Base-by-base conservation (phyloP, 2,329 filamentous ascomycete species). In the Curvularia hawaiiensis region DNA sequence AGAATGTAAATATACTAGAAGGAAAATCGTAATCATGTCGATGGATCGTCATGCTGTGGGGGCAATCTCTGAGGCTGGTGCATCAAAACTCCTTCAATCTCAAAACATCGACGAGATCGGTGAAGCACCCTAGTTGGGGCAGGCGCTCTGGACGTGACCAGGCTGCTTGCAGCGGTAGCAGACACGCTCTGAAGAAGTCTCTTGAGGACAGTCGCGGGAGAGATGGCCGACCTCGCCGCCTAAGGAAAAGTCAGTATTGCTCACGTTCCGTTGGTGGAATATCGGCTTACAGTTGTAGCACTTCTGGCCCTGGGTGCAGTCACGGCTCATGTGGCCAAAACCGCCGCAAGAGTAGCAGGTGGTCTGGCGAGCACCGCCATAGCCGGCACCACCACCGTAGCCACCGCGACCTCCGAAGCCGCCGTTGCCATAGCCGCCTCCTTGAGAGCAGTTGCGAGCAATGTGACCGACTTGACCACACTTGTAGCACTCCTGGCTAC, bases 341-440 rank as follows among this genome's bases (percentile, higher is more conserved):
- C 95, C 95, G 71, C 95, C 95, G 82, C 95, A 98, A 44, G 92
- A 96, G 85, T 97, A 99, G 89, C 95, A 98, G 70, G 92, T 97
- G 54, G 74, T 75, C 67, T 75, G 72, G 56, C 76, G 74, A 41
- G 71, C 69, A 62, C 83, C 78, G 52, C 75, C 73, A 60, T 70
- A 76, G 53, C 74, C 81, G 66, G 80, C 79, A 47, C 46, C 56
- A 9, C 51, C 75, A 47, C 74, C 71, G 44, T 67, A 66, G 48
- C 65, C 76, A 64, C 79, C 85, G 70, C 66, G 73, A 54, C 80
- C 79, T 60, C 79, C 79, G 45, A 80, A 80, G 66, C 82, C 81
- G 63, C 81, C 77, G 59, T 70, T 64, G 40, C 58, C 56, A 55
- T 63, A 62, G 44, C 64, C 65, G 58, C 84, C 84, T 59, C 84